phyloP scores from a whole-genome alignment of 495 filamentous ascomycete genomes.

The Bacidia rubella region DNA sequence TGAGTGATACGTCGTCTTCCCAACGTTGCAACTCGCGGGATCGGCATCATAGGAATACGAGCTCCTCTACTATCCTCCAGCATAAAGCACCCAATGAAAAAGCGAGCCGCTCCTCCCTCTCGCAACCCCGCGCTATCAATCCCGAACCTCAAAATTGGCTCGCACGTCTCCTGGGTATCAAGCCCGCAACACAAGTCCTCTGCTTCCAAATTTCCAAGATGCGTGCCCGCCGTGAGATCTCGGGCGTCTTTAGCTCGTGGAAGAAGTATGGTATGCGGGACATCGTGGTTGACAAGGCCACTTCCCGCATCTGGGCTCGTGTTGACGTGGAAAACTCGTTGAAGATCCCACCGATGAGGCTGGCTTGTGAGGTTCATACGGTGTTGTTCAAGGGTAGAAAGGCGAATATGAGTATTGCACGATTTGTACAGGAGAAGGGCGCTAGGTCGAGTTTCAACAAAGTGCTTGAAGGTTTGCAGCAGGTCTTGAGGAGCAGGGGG shows the following conservation, averaged over 20 bases:
- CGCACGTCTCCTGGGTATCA: constrained; percentile 74
- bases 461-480: constrained; percentile 60
- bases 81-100: background rate
- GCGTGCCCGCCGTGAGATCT: constrained; percentile 60
- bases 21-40: background rate
- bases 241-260: constrained; percentile 64
- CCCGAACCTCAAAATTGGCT: constrained; percentile 67
- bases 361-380: constrained; percentile 72
- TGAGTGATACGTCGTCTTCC: constrained; percentile 2
- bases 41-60: background rate
- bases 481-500: constrained; percentile 41
- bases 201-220: constrained; percentile 58
- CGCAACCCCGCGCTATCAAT: constrained; percentile 22
- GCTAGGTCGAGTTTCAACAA: constrained; percentile 74
- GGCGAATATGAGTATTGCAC: constrained; percentile 58
- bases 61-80: background rate
- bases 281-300: constrained; percentile 57
- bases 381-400: constrained; percentile 64
- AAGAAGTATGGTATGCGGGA: constrained; percentile 62
- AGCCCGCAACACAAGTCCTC: constrained; percentile 58
- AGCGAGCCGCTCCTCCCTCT: background rate
- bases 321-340: constrained; percentile 65
- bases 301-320: constrained; percentile 59
- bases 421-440: constrained; percentile 77
- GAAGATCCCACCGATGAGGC: constrained; percentile 59